Evolutionary conservation across 768 basidiomycete genomes (phyloP).

Genomic region (Lentinula aciculospora): DNA sequence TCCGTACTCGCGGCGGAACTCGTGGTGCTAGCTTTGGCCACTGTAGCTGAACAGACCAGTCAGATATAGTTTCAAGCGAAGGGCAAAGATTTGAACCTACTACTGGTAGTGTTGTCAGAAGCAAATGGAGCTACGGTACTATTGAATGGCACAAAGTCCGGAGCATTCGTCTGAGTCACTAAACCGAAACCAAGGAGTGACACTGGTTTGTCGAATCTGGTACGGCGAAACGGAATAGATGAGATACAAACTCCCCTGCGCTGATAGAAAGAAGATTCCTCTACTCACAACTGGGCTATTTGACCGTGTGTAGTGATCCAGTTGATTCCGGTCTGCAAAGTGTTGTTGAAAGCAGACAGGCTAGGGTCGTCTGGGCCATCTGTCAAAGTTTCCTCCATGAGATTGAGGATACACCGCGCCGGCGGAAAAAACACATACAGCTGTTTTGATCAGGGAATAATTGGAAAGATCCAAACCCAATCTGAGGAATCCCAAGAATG

Average conservation of each 20-base stretch:
- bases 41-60: slow-evolving; percentile 14
- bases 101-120: slow-evolving; percentile 16
- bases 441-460: slow-evolving; percentile 64
- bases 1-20: background rate
- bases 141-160: slow-evolving; percentile 61
- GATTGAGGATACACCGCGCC: background rate
- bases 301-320: slow-evolving; percentile 53
- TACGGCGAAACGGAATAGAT: background rate
- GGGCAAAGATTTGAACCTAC: no score
- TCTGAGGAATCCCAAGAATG: slow-evolving; percentile 48
- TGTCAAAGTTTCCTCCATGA: background rate
- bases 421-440: background rate
- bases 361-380: slow-evolving; percentile 46
- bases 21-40: background rate
- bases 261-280: background rate
- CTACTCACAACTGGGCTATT: slow-evolving; percentile 35
- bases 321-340: slow-evolving; percentile 39
- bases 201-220: slow-evolving; percentile 51
- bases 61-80: background rate
- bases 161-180: slow-evolving; percentile 48
- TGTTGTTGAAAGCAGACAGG: slow-evolving; percentile 46
- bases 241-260: slow-evolving; percentile 1
- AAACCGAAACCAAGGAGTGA: slow-evolving; percentile 55
- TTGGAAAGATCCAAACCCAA: slow-evolving; percentile 57
- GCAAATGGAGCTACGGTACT: slow-evolving; percentile 33